Base-by-base conservation (phyloP, 306 rosid species). In the Dicorynia guianensis region DNA sequence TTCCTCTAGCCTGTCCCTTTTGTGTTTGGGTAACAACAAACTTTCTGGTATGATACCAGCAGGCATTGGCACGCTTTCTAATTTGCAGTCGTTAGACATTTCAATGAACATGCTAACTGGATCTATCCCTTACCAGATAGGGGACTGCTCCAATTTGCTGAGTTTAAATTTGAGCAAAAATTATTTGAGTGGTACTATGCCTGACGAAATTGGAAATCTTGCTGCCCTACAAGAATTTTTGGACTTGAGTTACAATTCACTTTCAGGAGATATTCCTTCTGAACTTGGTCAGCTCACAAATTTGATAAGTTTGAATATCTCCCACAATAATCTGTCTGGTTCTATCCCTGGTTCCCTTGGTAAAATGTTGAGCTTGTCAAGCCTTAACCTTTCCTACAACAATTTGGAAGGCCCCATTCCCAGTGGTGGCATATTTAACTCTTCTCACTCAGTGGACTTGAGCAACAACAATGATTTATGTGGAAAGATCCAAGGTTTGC, bases 321-420 rank as follows among this genome's bases (percentile, higher is more conserved):
- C 88, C n/a, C 80, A 74, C 68, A 81, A 84, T 17, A 49, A 71
- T 54, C 78, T 84, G 35, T 57, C 82, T 1, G 85, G 87, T 17
- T 73, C 82, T 4, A 72, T 84, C 72, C 87, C 85, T 8, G 5
- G 13, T 14, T 65, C 67, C 0, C 43, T 82, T 13, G 13, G 46
- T 38, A 11, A 20, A 13, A 76, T 76, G 79, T 9, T 72, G 60
- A 52, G 85, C 59, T 66, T 82, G 50, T 63, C 46, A 5, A 20
- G 18, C n/a, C 72, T 82, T 5, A 58, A 82, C 55, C 73, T 82
- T 1, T 82, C 86, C 5, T 43, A 67, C 62, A 82, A 82, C 80
- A 35, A 59, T 36, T 62, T 82, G n/a, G 86, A 82, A 48, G 83
- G 86, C 40, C 77, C 69, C 39, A 48, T 82, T 49, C 86, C 86